Percentiles rank a stretch among this genome's conserved stretches.
These are phyloP conservation scores for Clonostachys byssicola DNA, from an alignment of 2,329 filamentous ascomycete species.

Conservation along the genomic window DNA sequence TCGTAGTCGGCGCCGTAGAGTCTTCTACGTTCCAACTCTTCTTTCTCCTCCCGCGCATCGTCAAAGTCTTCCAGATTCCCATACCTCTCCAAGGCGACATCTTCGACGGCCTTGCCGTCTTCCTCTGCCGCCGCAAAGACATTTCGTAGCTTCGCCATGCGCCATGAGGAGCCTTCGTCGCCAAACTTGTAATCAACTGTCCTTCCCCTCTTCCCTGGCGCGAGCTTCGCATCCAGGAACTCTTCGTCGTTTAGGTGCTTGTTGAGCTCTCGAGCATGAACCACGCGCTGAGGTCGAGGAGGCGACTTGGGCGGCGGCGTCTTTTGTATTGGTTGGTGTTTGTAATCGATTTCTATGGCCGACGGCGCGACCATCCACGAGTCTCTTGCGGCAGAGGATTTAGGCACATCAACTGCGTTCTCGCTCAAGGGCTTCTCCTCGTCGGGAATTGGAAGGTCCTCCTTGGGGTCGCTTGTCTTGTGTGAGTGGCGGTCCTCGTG, in stretches of 20 bases:
- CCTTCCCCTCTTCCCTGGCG: constrained; percentile 25
- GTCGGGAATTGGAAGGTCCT: constrained; percentile 45
- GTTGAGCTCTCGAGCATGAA: constrained; percentile 83
- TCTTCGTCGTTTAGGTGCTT: constrained; percentile 49
- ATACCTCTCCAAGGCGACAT: constrained; percentile 78
- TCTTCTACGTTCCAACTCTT: constrained; percentile 79
- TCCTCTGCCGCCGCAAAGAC: constrained; percentile 80
- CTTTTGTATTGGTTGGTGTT: constrained; percentile 56
- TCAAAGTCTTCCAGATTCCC: constrained; percentile 83
- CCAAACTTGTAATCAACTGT: constrained; percentile 78
- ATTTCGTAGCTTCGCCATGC: constrained; percentile 89
- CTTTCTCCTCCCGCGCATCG: constrained; percentile 86
- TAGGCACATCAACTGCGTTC: constrained; percentile 14
- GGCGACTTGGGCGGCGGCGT: constrained; percentile 47
- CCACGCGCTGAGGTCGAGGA: constrained; percentile 63
- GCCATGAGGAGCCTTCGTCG: constrained; percentile 86
- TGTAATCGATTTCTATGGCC: constrained; percentile 78
- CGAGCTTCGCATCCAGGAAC: constrained; percentile 40
- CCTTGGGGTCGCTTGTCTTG: constrained; percentile 41
- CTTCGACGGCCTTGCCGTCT: constrained; percentile 67
- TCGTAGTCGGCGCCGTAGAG: constrained; percentile 83
- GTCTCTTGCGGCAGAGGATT: constrained; percentile 58
- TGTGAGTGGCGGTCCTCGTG: constrained; percentile 11
- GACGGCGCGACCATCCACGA: constrained; percentile 93
- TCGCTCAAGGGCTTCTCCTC: constrained; percentile 34